phyloP scores from a whole-genome alignment of 106 monocot species.

The Xerophyta viscosa region DNA sequence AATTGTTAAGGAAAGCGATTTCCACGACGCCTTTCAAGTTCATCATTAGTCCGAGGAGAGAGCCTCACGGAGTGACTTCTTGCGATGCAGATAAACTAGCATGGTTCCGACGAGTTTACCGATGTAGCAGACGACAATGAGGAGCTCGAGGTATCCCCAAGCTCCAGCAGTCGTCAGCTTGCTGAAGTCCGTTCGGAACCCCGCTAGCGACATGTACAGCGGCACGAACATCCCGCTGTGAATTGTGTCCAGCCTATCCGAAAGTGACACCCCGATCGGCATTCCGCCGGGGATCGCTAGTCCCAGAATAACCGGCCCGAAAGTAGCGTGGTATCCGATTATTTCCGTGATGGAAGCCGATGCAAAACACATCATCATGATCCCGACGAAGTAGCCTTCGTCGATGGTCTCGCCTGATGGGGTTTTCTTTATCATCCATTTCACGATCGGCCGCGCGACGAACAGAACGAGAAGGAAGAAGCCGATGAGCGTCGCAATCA shows the following conservation, averaged over 20 bases:
- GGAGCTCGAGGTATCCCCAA: constrained; percentile 20
- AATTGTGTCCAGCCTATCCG: constrained; percentile 41
- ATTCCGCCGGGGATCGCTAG: constrained; percentile 60
- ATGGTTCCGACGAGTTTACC: constrained; percentile 32
- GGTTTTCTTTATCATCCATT: neutral
- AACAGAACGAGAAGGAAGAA: neutral
- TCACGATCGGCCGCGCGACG: constrained; percentile 5
- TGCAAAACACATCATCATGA: constrained; percentile 2
- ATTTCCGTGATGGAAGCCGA: constrained; percentile 2
- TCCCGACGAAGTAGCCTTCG: constrained; percentile 8
- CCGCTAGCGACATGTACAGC: constrained; percentile 29
- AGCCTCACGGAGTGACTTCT: constrained; percentile 26
- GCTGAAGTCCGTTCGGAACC: constrained; percentile 22
- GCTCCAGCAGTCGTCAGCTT: neutral
- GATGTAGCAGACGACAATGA: constrained; percentile 20
- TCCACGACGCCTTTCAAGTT: constrained; percentile 48
- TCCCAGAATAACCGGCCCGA: constrained; percentile 53
- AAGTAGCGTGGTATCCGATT: constrained; percentile 26
- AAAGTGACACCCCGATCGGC: constrained; percentile 62
- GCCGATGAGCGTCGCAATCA: neutral
- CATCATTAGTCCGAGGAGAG: constrained; percentile 44
- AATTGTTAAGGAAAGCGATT: constrained; percentile 19
- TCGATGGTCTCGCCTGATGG: constrained; percentile 11
- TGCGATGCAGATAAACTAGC: constrained; percentile 10
- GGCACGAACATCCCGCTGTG: constrained; percentile 35